phyloP scores from a whole-genome alignment of 2,329 filamentous ascomycete species.

The Chrysoporthe deuterocubensis region DNA sequence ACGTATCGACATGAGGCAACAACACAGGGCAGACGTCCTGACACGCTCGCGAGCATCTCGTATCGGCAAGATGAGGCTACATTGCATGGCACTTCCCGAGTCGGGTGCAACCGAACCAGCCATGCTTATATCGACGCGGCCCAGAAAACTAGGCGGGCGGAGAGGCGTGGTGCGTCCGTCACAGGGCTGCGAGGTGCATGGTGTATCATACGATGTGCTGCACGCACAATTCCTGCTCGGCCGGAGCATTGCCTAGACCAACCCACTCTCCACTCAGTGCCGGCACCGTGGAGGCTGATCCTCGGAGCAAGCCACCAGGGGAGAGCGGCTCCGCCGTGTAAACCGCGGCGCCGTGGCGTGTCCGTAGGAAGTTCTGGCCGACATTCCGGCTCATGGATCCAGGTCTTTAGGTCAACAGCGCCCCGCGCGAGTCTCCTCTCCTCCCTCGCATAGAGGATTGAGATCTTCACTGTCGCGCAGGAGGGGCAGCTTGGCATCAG shows the following conservation, averaged over 20 bases:
- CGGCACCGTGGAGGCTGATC: conserved; percentile 3
- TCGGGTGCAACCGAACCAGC: background rate
- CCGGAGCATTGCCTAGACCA: background rate
- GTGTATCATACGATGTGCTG: background rate
- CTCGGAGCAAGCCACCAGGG: background rate
- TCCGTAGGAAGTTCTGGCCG: background rate
- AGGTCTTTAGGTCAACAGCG: background rate
- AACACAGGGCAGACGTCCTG: background rate
- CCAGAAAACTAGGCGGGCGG: background rate
- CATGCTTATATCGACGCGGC: background rate
- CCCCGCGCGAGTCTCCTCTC: too few relatives aligned
- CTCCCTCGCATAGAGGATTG: background rate
- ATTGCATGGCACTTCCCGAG: background rate
- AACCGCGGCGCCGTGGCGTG: background rate
- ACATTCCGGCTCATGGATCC: background rate
- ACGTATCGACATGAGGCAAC: background rate
- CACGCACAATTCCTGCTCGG: background rate
- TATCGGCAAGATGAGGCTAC: background rate
- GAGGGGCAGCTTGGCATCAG: background rate
- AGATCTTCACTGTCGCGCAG: background rate
- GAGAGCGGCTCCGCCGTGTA: background rate
- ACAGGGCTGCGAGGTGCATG: background rate
- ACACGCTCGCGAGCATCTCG: background rate
- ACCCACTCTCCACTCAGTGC: background rate
- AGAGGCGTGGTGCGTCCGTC: background rate